Percentiles rank a stretch among this genome's conserved stretches.
These are phyloP conservation scores for Yamadazyma trypodendri DNA, from an alignment of 1,139 yeast species.

Conservation along the genomic window DNA sequence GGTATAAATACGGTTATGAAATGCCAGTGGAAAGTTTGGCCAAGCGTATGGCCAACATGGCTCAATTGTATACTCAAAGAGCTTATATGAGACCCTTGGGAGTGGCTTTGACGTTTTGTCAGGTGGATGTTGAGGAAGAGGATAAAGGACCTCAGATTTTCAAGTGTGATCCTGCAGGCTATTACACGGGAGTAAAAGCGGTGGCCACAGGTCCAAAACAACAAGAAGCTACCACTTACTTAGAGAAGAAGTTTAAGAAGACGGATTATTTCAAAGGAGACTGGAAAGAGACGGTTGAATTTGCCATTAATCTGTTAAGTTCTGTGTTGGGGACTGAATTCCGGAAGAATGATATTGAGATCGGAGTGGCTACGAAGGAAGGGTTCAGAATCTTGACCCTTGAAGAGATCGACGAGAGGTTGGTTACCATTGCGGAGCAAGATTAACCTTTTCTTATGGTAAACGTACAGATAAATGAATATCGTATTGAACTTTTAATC, in stretches of 20 bases:
- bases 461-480: slow-evolving; percentile 1
- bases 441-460: no score
- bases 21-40: slow-evolving; percentile 95
- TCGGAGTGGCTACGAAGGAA: slow-evolving; percentile 80
- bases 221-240: slow-evolving; percentile 87
- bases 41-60: slow-evolving; percentile 91
- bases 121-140: slow-evolving; percentile 69
- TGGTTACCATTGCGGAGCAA: slow-evolving; percentile 92
- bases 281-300: slow-evolving; percentile 87
- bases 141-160: slow-evolving; percentile 86
- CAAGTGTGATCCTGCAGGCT: slow-evolving; percentile 98
- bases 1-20: slow-evolving; percentile 92
- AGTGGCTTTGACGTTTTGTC: slow-evolving; percentile 83
- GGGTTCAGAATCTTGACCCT: slow-evolving; percentile 69
- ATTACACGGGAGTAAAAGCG: slow-evolving; percentile 88
- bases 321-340: slow-evolving; percentile 89
- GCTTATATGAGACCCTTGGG: slow-evolving; percentile 99
- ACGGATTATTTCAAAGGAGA: slow-evolving; percentile 71
- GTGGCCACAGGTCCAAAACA: slow-evolving; percentile 96
- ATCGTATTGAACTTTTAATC: slow-evolving; percentile 1
- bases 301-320: slow-evolving; percentile 82
- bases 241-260: slow-evolving; percentile 90
- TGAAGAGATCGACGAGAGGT: slow-evolving; percentile 91
- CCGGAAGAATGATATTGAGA: slow-evolving; percentile 87
- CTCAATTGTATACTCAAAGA: slow-evolving; percentile 94